Evolutionary conservation across 2,329 filamentous ascomycete species (phyloP), one percentile per base, ranked within the genome.

Genomic region (Coniella lustricola): DNA sequence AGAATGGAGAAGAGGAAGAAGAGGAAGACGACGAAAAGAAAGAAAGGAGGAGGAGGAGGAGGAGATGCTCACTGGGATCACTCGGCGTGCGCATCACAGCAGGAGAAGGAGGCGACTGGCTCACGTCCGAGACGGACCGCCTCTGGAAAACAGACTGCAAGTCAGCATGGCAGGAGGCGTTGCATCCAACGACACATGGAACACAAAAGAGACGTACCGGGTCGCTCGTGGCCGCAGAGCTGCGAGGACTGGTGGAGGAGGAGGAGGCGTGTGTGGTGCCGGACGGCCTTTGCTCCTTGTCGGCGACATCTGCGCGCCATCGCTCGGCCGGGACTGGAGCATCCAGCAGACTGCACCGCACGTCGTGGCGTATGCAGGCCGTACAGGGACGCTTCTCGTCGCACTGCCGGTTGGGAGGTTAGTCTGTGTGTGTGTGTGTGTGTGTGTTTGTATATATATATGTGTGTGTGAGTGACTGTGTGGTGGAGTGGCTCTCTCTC

Each of bases 151-250:
- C 18, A 31, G 21, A 42, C 7, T 31, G 21, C 39, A 20, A 37
- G 43, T 47, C 48, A 47, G 43, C 34, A 22, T 22, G n/a, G n/a
- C n/a, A n/a, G n/a, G n/a, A n/a, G n/a, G n/a, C n/a, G n/a, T n/a
- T n/a, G n/a, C n/a, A n/a, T n/a, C n/a, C n/a, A n/a, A n/a, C n/a
- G n/a, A n/a, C n/a, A n/a, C n/a, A n/a, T n/a, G n/a, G n/a, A n/a
- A n/a, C n/a, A n/a, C n/a, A n/a, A n/a, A n/a, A n/a, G n/a, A n/a
- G n/a, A n/a, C 49, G 43, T 51, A 51, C 49, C 46, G 46, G 44
- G 16, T 51, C 49, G n/a, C 42, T 37, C 2, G 49, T 39, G 60
- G 43, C 61, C 57, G 16, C 62, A 58, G 52, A 64, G 59, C 50
- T 64, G 62, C 8, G 41, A 13, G 49, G 49, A 46, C 44, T 50